A percentile compares a stretch with the other conserved stretches of the same genome.
Evolutionary conservation across 352 stramenopile species (phyloP).

Genomic region (Pythium brachiatum): DNA sequence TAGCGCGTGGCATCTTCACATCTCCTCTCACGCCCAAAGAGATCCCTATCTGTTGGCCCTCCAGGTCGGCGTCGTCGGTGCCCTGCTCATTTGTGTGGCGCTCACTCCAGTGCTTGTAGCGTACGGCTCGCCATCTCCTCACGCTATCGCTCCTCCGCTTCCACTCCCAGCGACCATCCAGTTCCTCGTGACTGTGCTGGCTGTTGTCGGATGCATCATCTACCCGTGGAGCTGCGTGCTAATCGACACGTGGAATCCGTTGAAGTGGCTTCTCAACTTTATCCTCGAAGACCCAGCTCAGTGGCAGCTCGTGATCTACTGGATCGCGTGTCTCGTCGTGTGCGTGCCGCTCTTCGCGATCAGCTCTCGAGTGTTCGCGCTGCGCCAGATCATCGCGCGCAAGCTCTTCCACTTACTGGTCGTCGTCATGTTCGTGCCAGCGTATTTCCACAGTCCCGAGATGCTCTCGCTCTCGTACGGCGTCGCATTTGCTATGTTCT

Average conservation of each 20-base stretch:
- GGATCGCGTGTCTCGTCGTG: constrained; percentile 45
- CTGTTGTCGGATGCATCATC: constrained; percentile 35
- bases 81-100: constrained; percentile 44
- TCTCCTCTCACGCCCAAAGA: constrained; percentile 18
- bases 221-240: constrained; percentile 72
- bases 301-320: constrained; percentile 51
- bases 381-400: constrained; percentile 70
- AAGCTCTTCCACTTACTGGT: constrained; percentile 84
- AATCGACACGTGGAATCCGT: constrained; percentile 55
- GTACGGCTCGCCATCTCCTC: constrained; percentile 46
- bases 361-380: constrained; percentile 30
- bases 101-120: constrained; percentile 42
- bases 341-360: constrained; percentile 56
- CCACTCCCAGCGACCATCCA: constrained; percentile 21
- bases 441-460: constrained; percentile 42
- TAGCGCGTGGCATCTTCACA: constrained; percentile 16
- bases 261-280: constrained; percentile 56
- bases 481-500: constrained; percentile 68
- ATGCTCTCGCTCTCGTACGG: constrained; percentile 81
- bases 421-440: constrained; percentile 75
- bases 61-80: constrained; percentile 54
- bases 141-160: constrained; percentile 33
- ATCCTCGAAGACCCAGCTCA: constrained; percentile 33
- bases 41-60: constrained; percentile 48
- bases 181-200: constrained; percentile 34